Evolutionary conservation across 306 rosid genomes (phyloP).

Genomic region (Begonia fuchsioides): DNA sequence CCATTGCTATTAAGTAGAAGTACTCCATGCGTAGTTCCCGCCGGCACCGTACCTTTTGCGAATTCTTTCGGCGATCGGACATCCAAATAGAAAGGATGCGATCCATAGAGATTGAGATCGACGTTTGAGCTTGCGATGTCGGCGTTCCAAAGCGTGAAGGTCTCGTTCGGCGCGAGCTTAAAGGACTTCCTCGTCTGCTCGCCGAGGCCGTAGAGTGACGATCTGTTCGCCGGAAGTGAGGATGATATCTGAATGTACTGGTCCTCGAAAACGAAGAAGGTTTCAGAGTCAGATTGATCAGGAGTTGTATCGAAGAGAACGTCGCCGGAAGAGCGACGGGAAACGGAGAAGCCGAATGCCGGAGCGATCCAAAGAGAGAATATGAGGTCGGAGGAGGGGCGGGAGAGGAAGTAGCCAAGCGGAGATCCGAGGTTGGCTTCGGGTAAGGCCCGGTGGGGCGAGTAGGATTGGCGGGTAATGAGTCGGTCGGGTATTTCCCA

Average conservation of each 20-base stretch:
- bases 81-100: conserved; percentile 81
- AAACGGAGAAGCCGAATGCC: conserved; percentile 57
- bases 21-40: conserved; percentile 64
- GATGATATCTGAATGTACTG: conserved; percentile 66
- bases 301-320: conserved; percentile 41
- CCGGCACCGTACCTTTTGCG: conserved; percentile 17
- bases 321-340: conserved; percentile 49
- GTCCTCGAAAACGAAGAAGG: conserved; percentile 51
- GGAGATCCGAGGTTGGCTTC: conserved; percentile 1
- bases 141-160: conserved; percentile 50
- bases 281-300: conserved; percentile 14
- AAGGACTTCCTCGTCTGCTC: conserved; percentile 61
- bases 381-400: conserved; percentile 43
- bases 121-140: conserved; percentile 29
- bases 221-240: conserved; percentile 30
- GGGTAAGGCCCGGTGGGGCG: conserved; percentile 4
- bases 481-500: conserved; percentile 65
- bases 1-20: conserved; percentile 63
- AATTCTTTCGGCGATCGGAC: conserved; percentile 30
- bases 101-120: conserved; percentile 59
- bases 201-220: conserved; percentile 59
- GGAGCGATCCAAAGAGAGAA: conserved; percentile 48
- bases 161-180: conserved; percentile 30
- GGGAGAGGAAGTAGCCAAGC: conserved; percentile 5
- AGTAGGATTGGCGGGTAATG: conserved; percentile 22